Percentiles rank a stretch among this genome's conserved stretches.
phyloP scores from a whole-genome alignment of 306 rosid genomes.

The Fragaria nilgerrensis region DNA sequence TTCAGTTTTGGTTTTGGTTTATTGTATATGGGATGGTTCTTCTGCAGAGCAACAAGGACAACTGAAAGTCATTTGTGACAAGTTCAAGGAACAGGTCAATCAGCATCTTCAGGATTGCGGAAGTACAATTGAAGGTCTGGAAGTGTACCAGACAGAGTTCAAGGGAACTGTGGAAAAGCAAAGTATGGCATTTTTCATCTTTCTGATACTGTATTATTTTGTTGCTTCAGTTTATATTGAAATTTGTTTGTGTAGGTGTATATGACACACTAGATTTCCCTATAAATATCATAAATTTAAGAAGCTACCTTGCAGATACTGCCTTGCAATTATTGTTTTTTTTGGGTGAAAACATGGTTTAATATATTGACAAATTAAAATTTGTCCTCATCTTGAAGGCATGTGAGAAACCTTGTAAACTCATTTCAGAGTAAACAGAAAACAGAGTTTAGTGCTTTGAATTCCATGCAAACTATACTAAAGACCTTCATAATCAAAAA shows the following conservation, averaged over 20 bases:
- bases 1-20: background rate
- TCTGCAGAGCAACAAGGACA: conserved; percentile 68
- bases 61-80: conserved; percentile 63
- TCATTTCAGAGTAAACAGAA: background rate
- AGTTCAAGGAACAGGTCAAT: conserved; percentile 78
- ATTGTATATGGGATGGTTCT: background rate
- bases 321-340: background rate
- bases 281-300: background rate
- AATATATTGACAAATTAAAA: background rate
- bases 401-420: background rate
- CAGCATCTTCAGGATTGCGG: conserved; percentile 73
- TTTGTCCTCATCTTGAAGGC: background rate
- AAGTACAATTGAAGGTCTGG: conserved; percentile 63
- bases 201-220: conserved; percentile 17
- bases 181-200: conserved; percentile 48
- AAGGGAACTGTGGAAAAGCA: conserved; percentile 76
- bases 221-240: background rate
- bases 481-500: background rate
- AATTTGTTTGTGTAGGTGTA: background rate
- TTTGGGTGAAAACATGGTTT: background rate
- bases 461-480: background rate
- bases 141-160: conserved; percentile 62
- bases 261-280: background rate
- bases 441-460: background rate
- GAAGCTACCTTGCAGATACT: background rate